phyloP scores from a whole-genome alignment of 805 yeast genomes.

The Yamadazyma tumulicola region DNA sequence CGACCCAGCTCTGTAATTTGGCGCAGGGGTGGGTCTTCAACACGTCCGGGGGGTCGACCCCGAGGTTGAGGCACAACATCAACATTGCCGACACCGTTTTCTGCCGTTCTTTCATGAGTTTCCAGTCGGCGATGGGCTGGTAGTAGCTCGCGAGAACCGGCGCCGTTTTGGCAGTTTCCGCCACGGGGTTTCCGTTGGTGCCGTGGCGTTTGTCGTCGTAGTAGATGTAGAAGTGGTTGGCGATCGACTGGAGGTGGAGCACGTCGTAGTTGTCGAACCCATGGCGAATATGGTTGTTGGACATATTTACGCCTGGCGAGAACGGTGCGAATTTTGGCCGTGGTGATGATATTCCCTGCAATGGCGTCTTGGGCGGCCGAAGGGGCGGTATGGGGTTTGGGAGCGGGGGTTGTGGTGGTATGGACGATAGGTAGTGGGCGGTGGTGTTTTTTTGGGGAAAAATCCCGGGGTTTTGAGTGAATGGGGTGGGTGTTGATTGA shows the following conservation, averaged over 20 bases:
- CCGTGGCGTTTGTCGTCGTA: constrained; percentile 90
- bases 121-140: constrained; percentile 86
- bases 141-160: constrained; percentile 45
- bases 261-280: constrained; percentile 68
- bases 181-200: constrained; percentile 79
- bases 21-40: constrained; percentile 93
- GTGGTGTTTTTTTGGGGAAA: too few relatives aligned
- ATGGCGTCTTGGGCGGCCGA: too few relatives aligned
- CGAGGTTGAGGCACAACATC: constrained; percentile 83
- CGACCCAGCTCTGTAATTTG: constrained; percentile 87
- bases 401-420: too few relatives aligned
- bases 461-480: too few relatives aligned
- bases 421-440: too few relatives aligned
- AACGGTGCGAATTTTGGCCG: too few relatives aligned
- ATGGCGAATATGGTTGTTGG: constrained; percentile 57
- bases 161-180: constrained; percentile 47
- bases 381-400: too few relatives aligned
- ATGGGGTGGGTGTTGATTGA: too few relatives aligned
- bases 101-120: constrained; percentile 82
- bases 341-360: too few relatives aligned
- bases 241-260: constrained; percentile 51
- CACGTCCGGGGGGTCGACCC: constrained; percentile 97
- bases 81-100: constrained; percentile 92
- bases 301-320: too few relatives aligned
- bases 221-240: constrained; percentile 73